Conservation (phyloP, 1,139 yeast genomes). For the Yamadazyma blattariae region DNA sequence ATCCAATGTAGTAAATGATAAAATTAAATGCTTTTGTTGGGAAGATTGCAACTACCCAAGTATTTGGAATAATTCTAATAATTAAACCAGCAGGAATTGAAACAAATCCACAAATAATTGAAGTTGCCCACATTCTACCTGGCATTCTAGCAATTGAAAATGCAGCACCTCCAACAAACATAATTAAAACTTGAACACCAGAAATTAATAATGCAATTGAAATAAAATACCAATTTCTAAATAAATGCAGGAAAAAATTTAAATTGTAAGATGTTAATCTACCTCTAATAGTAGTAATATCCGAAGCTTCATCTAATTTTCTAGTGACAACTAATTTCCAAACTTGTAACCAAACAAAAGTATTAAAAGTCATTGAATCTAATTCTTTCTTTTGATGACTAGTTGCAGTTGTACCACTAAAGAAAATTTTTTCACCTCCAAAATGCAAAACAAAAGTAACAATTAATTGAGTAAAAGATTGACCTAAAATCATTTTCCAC, state of each 20-base stretch:
- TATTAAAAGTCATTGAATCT: constrained; percentile 85
- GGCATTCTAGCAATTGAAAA: constrained; percentile 79
- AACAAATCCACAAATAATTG: constrained; percentile 76
- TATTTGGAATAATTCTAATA: constrained; percentile 80
- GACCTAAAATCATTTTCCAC: constrained; percentile 98
- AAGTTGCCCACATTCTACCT: constrained; percentile 86
- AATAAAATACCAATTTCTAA: constrained; percentile 79
- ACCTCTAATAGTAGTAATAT: constrained; percentile 51
- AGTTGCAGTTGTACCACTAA: constrained; percentile 33
- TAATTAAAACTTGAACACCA: constrained; percentile 80
- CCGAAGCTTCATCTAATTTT: constrained; percentile 86
- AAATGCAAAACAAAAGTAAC: constrained; percentile 81
- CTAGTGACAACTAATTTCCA: constrained; percentile 91
- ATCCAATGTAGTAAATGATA: constrained; percentile 46
- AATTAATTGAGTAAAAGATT: constrained; percentile 70
- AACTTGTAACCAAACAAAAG: constrained; percentile 97
- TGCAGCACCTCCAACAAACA: constrained; percentile 98
- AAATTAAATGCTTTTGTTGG: constrained; percentile 58
- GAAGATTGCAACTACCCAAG: constrained; percentile 65
- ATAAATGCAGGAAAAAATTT: constrained; percentile 79
- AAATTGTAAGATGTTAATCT: constrained; percentile 61
- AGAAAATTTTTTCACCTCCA: constrained; percentile 66
- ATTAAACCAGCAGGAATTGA: constrained; percentile 79
- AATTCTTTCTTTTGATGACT: constrained; percentile 54
- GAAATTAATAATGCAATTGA: constrained; percentile 70